These are phyloP conservation scores for Talaromyces sp. DNA, from an alignment of 2,329 filamentous ascomycete genomes.

Conservation along the genomic window DNA sequence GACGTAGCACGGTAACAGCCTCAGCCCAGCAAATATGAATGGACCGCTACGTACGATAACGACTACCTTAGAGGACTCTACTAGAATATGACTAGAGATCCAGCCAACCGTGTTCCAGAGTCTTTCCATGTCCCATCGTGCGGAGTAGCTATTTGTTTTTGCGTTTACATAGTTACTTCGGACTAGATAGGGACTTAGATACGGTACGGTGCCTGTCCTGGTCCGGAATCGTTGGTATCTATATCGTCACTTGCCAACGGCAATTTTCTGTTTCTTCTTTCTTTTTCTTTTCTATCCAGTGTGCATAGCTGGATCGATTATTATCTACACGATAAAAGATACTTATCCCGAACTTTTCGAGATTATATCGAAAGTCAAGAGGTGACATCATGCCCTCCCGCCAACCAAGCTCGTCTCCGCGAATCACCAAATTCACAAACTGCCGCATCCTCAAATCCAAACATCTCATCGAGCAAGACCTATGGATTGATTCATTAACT, in stretches of 20 bases:
- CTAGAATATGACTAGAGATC: neutral
- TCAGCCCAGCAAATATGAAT: too few species aligned
- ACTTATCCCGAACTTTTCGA: too few species aligned
- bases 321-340: too few species aligned
- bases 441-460: constrained; percentile 71
- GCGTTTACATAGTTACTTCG: neutral
- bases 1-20: constrained; percentile 3
- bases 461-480: constrained; percentile 67
- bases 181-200: neutral
- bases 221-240: constrained; percentile 2
- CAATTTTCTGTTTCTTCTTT: neutral
- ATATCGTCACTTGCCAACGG: neutral
- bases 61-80: too few species aligned
- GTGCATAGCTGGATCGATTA: neutral
- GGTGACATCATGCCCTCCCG: constrained; percentile 36
- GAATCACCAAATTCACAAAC: constrained; percentile 84
- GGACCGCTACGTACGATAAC: too few species aligned
- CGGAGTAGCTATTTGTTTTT: constrained; percentile 8
- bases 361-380: neutral
- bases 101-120: constrained; percentile 2
- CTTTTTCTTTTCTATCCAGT: constrained; percentile 4
- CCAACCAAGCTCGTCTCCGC: constrained; percentile 28
- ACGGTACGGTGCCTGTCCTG: constrained; percentile 5
- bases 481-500: constrained; percentile 81
- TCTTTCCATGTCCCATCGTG: constrained; percentile 8